phyloP scores from a whole-genome alignment of 169 alveolate species.

The Hepatocystis sp. region DNA sequence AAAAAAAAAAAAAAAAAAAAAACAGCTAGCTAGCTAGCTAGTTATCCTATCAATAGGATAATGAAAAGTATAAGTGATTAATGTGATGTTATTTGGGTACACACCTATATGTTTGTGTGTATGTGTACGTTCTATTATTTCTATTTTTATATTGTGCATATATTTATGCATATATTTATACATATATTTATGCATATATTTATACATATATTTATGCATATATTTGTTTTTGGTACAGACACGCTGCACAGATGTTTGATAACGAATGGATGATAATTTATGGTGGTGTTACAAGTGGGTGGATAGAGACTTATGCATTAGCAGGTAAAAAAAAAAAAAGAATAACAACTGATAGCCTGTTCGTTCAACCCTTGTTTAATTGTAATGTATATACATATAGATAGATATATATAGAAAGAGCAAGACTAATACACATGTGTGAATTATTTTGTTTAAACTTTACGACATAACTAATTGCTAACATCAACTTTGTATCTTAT shows the following conservation, averaged over 20 bases:
- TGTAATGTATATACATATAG: background rate
- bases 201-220: too few species aligned
- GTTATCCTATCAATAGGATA: too few species aligned
- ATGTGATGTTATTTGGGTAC: too few species aligned
- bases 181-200: conserved; percentile 12
- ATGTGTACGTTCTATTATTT: conserved; percentile 1
- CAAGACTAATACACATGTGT: too few species aligned
- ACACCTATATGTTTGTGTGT: background rate
- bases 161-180: background rate
- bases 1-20: background rate
- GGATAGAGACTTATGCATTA: conserved; percentile 72
- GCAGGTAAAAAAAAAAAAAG: conserved; percentile 29
- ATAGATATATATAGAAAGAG: background rate
- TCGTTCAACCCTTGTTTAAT: too few species aligned
- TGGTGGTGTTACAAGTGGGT: conserved; percentile 75
- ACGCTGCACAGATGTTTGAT: conserved; percentile 60
- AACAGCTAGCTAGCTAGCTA: background rate
- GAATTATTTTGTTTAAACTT: too few species aligned
- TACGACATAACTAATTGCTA: too few species aligned
- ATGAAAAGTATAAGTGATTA: too few species aligned
- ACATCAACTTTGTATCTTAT: too few species aligned
- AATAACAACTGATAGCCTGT: background rate
- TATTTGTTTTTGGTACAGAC: conserved; percentile 19
- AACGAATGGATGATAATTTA: conserved; percentile 75
- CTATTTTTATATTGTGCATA: too few species aligned